phyloP scores from a whole-genome alignment of 2,329 filamentous ascomycete species.

The Aspergillus pseudoterreus region DNA sequence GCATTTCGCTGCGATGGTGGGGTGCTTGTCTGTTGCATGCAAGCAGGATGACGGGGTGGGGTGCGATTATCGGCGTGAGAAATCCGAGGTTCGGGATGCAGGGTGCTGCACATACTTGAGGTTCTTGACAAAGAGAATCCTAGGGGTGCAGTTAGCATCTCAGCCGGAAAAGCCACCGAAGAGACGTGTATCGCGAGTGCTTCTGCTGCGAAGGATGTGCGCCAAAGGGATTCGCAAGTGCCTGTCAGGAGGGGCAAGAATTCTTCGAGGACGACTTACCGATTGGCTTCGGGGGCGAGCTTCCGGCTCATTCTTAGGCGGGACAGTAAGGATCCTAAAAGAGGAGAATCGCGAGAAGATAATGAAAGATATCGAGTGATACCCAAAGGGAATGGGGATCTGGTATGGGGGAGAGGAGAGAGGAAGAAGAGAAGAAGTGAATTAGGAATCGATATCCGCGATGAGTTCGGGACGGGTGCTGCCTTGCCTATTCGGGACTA shows the following conservation, averaged over 20 bases:
- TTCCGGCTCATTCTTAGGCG: conserved; percentile 54
- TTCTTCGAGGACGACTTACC: conserved; percentile 55
- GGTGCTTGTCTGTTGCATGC: background rate
- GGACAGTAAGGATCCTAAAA: conserved; percentile 16
- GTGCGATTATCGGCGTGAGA: conserved; percentile 4
- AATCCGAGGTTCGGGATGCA: conserved; percentile 2
- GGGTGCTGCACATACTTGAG: conserved; percentile 64
- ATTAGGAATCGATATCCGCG: conserved; percentile 18
- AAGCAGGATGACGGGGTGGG: background rate
- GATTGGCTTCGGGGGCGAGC: conserved; percentile 99
- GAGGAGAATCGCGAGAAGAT: conserved; percentile 3
- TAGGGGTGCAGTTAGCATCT: conserved; percentile 33
- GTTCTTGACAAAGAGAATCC: conserved; percentile 99
- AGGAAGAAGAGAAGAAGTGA: conserved; percentile 8
- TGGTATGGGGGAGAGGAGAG: conserved; percentile 4
- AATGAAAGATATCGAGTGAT: conserved; percentile 12
- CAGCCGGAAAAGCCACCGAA: too few species aligned
- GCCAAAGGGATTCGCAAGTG: conserved; percentile 2
- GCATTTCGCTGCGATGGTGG: background rate
- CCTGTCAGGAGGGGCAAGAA: conserved; percentile 24
- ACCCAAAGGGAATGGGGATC: conserved; percentile 20
- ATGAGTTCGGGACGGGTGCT: conserved; percentile 23
- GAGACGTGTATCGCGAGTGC: background rate
- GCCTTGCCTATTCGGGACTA: conserved; percentile 20
- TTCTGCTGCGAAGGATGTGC: background rate